These are phyloP conservation scores for Cardamine occulta DNA, from an alignment of 345 rosid genomes.

Conservation along the genomic window DNA sequence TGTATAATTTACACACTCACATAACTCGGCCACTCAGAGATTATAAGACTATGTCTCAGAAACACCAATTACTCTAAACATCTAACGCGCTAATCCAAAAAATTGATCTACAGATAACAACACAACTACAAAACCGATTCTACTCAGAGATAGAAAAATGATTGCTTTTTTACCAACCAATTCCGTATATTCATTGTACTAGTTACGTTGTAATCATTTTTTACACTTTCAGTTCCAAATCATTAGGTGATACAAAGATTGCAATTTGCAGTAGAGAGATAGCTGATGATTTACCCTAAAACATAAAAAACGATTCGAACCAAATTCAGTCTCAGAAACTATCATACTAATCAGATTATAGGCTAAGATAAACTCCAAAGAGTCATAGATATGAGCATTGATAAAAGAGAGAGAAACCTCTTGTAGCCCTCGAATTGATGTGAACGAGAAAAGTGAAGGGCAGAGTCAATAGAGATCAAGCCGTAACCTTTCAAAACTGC, in stretches of 20 bases:
- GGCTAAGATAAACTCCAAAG: background rate
- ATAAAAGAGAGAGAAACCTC: conserved; percentile 45
- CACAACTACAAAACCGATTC: background rate
- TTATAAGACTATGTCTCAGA: background rate
- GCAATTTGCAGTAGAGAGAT: background rate
- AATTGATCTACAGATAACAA: background rate
- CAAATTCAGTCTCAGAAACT: background rate
- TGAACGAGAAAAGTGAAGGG: conserved; percentile 46
- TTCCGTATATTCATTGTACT: background rate
- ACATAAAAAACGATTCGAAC: background rate
- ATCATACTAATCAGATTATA: background rate
- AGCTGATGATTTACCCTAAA: background rate
- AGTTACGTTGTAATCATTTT: background rate
- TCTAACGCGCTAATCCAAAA: background rate
- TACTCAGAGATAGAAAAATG: background rate
- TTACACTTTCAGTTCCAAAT: background rate
- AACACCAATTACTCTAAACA: background rate
- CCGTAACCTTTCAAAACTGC: conserved; percentile 50
- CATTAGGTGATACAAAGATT: background rate
- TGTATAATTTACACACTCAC: no score
- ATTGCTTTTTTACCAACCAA: background rate
- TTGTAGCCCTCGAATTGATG: conserved; percentile 39
- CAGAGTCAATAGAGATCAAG: conserved; percentile 47
- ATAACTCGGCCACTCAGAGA: no score
- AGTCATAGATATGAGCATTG: background rate